These are phyloP conservation scores for Lodderomyces elongisporus DNA, from an alignment of 1,139 yeast species.

Conservation along the genomic window DNA sequence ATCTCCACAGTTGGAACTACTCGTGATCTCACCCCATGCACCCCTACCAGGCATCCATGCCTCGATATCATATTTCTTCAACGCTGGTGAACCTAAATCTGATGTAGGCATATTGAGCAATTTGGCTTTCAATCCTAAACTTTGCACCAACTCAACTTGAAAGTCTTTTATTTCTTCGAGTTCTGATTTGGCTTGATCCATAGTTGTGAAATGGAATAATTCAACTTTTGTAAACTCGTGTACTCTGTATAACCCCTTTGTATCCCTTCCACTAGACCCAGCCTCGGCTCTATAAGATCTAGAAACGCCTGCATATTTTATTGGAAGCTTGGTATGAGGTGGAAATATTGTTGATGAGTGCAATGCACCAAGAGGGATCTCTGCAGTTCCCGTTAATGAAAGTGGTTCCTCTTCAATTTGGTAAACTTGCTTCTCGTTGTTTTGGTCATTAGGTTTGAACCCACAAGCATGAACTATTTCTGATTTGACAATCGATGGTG, in stretches of 20 bases:
- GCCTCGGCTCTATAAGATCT: slow-evolving; percentile 95
- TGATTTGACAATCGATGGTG: slow-evolving; percentile 80
- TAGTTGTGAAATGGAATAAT: slow-evolving; percentile 69
- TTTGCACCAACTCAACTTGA: slow-evolving; percentile 59
- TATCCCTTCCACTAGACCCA: slow-evolving; percentile 91
- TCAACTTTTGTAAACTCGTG: slow-evolving; percentile 99
- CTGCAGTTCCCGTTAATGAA: slow-evolving; percentile 92
- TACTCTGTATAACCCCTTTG: slow-evolving; percentile 88
- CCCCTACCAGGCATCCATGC: slow-evolving; percentile 99
- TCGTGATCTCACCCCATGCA: slow-evolving; percentile 87
- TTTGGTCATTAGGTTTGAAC: slow-evolving; percentile 87
- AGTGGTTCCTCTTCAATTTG: slow-evolving; percentile 47
- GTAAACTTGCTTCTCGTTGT: slow-evolving; percentile 83
- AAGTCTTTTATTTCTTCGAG: slow-evolving; percentile 58
- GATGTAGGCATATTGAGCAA: slow-evolving; percentile 85
- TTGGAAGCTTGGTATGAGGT: slow-evolving; percentile 36
- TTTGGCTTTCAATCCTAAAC: slow-evolving; percentile 74
- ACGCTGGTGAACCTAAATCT: slow-evolving; percentile 93
- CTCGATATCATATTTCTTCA: slow-evolving; percentile 87
- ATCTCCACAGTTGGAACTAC: slow-evolving; percentile 89
- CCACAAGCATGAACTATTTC: slow-evolving; percentile 89
- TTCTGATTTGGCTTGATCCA: slow-evolving; percentile 42
- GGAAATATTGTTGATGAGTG: slow-evolving; percentile 27
- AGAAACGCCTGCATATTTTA: slow-evolving; percentile 72
- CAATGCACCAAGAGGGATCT: slow-evolving; percentile 85